Evolutionary conservation across 106 monocot species (phyloP), one percentile per base, ranked within the genome.

Genomic region (Narthecium ossifragum): DNA sequence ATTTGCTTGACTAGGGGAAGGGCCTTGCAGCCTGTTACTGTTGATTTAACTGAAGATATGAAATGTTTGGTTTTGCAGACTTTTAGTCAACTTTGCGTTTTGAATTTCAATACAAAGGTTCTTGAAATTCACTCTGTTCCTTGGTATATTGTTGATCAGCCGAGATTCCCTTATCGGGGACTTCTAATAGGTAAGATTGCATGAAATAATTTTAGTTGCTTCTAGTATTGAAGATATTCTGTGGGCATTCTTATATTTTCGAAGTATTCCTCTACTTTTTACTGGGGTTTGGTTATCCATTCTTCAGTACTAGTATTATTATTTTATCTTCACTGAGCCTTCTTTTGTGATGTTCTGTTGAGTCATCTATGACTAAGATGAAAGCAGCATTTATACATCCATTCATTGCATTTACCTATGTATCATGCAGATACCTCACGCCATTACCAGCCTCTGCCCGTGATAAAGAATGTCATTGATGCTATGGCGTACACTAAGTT

Each of bases 401-500:
- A n/a, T n/a, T 28, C 34, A 33, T 49, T 51, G 1, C 36, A 18
- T 65, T 24, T 15, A 58, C 38, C 24, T n/a, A 39, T 66, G 5
- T 57, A 4, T 31, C 20, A 59, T 78, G 70, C 93, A 94, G 94
- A 94, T 77, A 94, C 94, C n/a, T 67, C 90, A 55, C 55, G 94
- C 13, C 94, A 94, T 65, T 94, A 75, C 55, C 80, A 80, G 18
- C 77, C 94, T 9, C 9, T 94, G 30, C 63, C 82, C 39, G 23
- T 71, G 46, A 90, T 94, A 70, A 85, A 86, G 77, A 76, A 77
- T 46, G 80, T 94, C 29, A 94, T 94, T 57, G 94, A 94, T 75
- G 74, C 86, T 24, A 94, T 94, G 94, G 61, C 90, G 33, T 94
- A 83, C 34, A 58, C 80, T 50, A 94, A 94, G 59, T 47, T 94